Percentiles rank a stretch among this genome's conserved stretches.
Conservation (phyloP, 257 asterid species). For the Perilla frutescens region DNA sequence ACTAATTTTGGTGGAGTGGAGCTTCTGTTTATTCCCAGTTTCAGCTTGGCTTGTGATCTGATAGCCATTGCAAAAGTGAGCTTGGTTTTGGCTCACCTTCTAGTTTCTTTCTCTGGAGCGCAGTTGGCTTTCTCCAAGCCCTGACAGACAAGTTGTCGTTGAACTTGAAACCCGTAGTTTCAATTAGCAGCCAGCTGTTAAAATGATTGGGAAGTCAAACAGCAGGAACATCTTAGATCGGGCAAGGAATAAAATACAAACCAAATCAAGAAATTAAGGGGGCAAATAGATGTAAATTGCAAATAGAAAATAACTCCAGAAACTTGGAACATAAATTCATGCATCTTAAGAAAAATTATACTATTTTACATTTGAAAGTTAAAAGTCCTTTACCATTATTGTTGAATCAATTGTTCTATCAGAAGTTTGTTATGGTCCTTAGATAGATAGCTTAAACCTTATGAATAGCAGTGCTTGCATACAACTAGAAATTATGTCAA, state of each 20-base stretch:
- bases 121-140: not conserved
- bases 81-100: not conserved
- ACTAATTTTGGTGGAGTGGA: conserved; percentile 2
- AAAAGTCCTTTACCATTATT: not conserved
- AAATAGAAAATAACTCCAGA: not conserved
- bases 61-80: conserved; percentile 8
- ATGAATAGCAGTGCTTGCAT: conserved; percentile 13
- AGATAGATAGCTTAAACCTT: not conserved
- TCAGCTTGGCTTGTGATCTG: conserved; percentile 2
- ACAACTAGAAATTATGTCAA: conserved; percentile 7
- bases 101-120: not conserved
- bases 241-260: not conserved
- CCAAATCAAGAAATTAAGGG: not conserved
- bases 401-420: conserved; percentile 13
- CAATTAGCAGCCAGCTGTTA: not conserved
- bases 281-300: conserved; percentile 10
- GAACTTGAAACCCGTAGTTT: not conserved
- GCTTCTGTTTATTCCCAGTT: not conserved
- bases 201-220: not conserved
- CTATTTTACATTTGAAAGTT: not conserved
- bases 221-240: not conserved
- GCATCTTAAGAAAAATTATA: not conserved
- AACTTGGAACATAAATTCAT: conserved; percentile 7
- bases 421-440: conserved; percentile 16
- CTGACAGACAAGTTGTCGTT: not conserved